Evolutionary conservation across 225 moss, liverwort and hornwort genomes (phyloP).

Genomic region (Lunularia cruciata): DNA sequence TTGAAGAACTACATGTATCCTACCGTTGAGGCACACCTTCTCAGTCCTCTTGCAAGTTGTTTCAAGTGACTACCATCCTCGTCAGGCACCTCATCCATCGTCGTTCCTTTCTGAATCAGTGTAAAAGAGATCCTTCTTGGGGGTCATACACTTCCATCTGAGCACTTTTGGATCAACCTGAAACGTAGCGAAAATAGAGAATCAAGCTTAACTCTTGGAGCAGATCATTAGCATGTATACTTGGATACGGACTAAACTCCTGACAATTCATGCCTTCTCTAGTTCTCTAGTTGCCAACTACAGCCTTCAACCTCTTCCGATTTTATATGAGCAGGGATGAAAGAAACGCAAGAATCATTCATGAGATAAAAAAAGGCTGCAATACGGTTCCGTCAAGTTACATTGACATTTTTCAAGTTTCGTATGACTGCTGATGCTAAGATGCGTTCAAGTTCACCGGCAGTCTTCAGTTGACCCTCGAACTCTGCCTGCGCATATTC

Average conservation of each 20-base stretch:
- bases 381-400: constrained; percentile 22
- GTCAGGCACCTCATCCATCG: constrained; percentile 88
- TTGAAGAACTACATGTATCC: background rate
- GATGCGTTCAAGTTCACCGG: constrained; percentile 57
- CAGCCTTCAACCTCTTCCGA: too few species aligned
- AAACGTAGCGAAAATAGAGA: too few species aligned
- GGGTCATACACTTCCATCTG: too few species aligned
- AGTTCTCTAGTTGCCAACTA: too few species aligned
- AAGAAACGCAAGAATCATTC: too few species aligned
- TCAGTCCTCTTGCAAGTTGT: constrained; percentile 72
- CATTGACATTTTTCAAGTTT: constrained; percentile 74
- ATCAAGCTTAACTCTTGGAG: too few species aligned
- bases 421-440: constrained; percentile 83
- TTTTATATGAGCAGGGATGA: too few species aligned
- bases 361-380: background rate
- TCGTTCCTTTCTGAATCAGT: constrained; percentile 54
- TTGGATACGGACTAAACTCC: too few species aligned
- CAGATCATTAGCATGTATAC: too few species aligned
- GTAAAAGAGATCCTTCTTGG: too few species aligned
- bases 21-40: constrained; percentile 73
- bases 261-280: too few species aligned
- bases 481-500: constrained; percentile 62
- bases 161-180: too few species aligned
- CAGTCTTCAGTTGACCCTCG: constrained; percentile 62
- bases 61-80: constrained; percentile 76